These are phyloP conservation scores for Cadophora gregata DNA, from an alignment of 2,329 filamentous ascomycete genomes.

Conservation along the genomic window DNA sequence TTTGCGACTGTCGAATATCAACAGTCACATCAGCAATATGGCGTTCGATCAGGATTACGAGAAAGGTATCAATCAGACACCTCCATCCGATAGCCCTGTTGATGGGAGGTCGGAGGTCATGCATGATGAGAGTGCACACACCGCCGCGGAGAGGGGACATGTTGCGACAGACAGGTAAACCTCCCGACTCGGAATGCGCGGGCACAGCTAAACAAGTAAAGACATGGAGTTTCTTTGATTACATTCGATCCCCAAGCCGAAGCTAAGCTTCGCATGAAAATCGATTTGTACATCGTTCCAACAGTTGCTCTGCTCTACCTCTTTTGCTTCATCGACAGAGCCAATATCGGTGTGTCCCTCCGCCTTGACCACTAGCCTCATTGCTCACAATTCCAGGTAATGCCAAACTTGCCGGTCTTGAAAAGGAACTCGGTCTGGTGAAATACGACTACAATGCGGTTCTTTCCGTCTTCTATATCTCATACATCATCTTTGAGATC, in stretches of 20 bases:
- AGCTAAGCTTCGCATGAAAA: conserved; percentile 63
- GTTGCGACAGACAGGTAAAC: conserved; percentile 40
- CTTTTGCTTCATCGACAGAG: conserved; percentile 78
- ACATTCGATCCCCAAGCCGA: conserved; percentile 64
- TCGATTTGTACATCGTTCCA: conserved; percentile 69
- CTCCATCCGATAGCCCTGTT: conserved; percentile 15
- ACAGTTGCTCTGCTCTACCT: conserved; percentile 71
- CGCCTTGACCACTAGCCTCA: background rate
- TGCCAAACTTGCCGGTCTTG: conserved; percentile 68
- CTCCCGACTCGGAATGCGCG: background rate
- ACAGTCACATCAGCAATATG: conserved; percentile 16
- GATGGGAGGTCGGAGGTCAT: conserved; percentile 26
- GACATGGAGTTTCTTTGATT: conserved; percentile 56
- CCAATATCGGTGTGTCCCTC: conserved; percentile 68
- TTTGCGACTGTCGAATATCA: background rate
- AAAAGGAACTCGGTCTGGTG: conserved; percentile 62
- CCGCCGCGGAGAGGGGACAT: conserved; percentile 39
- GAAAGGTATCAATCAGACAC: conserved; percentile 17
- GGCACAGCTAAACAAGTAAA: conserved; percentile 8
- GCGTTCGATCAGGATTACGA: conserved; percentile 12
- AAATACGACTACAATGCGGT: conserved; percentile 73
- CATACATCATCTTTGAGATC: conserved; percentile 76
- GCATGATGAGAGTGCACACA: conserved; percentile 36
- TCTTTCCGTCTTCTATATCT: conserved; percentile 73
- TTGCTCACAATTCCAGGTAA: conserved; percentile 58